Evolutionary conservation across 768 basidiomycete species (phyloP).

Genomic region (Hygrophorus russula): DNA sequence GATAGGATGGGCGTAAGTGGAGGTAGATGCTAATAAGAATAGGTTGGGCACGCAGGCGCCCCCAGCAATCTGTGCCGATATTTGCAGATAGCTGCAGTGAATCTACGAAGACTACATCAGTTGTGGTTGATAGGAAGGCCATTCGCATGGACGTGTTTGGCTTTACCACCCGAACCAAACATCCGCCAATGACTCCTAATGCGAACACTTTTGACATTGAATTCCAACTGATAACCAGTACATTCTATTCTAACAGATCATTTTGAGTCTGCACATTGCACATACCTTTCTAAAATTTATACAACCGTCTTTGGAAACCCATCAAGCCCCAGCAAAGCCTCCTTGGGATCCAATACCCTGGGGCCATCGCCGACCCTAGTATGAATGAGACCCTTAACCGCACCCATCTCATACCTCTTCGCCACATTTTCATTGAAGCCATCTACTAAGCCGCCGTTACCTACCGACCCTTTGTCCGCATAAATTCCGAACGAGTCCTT

Average conservation of each 20-base stretch:
- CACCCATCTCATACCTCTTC: conserved; percentile 58
- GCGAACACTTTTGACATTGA: no score
- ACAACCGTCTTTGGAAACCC: conserved; percentile 55
- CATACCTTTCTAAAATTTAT: neutral
- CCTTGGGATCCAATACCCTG: conserved; percentile 47
- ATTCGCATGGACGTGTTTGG: no score
- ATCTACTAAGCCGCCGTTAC: conserved; percentile 38
- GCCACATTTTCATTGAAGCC: conserved; percentile 78
- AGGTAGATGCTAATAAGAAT: conserved; percentile 40
- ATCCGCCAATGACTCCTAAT: no score
- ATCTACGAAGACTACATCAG: conserved; percentile 36
- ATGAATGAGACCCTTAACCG: conserved; percentile 86
- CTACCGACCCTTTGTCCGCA: conserved; percentile 23
- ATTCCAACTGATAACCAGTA: conserved; percentile 2
- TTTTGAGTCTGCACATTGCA: no score
- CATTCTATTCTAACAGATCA: neutral
- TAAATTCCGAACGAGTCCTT: conserved; percentile 67
- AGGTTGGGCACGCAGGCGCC: conserved; percentile 34
- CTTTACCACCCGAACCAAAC: no score
- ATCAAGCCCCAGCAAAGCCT: conserved; percentile 52
- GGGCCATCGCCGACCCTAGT: conserved; percentile 92
- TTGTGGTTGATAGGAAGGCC: no score
- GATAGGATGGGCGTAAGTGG: conserved; percentile 27
- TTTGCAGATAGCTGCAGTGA: conserved; percentile 27
- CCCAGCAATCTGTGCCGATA: conserved; percentile 44